These are phyloP conservation scores for Letharia lupina DNA, from an alignment of 495 filamentous ascomycete genomes.

Conservation along the genomic window DNA sequence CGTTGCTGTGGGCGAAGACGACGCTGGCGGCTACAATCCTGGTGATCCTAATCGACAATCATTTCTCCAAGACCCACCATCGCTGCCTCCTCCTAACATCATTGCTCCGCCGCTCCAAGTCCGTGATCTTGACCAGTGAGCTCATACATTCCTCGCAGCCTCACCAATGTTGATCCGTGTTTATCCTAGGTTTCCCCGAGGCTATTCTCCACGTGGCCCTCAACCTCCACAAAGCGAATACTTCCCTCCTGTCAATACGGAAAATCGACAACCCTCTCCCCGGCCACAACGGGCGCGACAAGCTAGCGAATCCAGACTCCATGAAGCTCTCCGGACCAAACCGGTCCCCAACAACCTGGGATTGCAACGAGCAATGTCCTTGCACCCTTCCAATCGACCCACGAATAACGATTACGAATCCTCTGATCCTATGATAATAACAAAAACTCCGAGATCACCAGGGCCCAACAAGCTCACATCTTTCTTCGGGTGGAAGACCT, in stretches of 20 bases:
- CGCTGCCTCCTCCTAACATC: slow-evolving; percentile 16
- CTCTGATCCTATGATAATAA: slow-evolving; percentile 29
- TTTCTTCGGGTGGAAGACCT: slow-evolving; percentile 60
- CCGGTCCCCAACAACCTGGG: slow-evolving; percentile 18
- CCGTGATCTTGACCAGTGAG: slow-evolving; percentile 28
- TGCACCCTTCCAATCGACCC: slow-evolving; percentile 26
- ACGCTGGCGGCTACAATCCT: slow-evolving; percentile 1
- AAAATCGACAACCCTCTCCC: slow-evolving; percentile 5
- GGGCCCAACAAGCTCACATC: slow-evolving; percentile 52
- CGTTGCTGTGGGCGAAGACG: slow-evolving; percentile 23
- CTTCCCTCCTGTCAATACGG: slow-evolving; percentile 19
- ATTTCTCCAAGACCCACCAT: slow-evolving; percentile 13
- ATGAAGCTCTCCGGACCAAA: slow-evolving; percentile 21
- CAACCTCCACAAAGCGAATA: slow-evolving; percentile 14
- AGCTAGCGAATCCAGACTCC: slow-evolving; percentile 29
- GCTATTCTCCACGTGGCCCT: slow-evolving; percentile 18
- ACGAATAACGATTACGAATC: slow-evolving; percentile 30
- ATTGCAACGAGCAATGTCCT: slow-evolving; percentile 29
- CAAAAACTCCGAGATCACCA: slow-evolving; percentile 50
- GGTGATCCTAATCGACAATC: slow-evolving; percentile 5
- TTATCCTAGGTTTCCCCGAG: slow-evolving; percentile 21
- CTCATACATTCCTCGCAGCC: neutral
- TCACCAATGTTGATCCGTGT: slow-evolving; percentile 13
- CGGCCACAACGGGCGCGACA: slow-evolving; percentile 21
- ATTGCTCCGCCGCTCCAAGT: slow-evolving; percentile 20